Conservation (phyloP, 1,284 basidiomycete genomes). For the Ganoderma boninense region DNA sequence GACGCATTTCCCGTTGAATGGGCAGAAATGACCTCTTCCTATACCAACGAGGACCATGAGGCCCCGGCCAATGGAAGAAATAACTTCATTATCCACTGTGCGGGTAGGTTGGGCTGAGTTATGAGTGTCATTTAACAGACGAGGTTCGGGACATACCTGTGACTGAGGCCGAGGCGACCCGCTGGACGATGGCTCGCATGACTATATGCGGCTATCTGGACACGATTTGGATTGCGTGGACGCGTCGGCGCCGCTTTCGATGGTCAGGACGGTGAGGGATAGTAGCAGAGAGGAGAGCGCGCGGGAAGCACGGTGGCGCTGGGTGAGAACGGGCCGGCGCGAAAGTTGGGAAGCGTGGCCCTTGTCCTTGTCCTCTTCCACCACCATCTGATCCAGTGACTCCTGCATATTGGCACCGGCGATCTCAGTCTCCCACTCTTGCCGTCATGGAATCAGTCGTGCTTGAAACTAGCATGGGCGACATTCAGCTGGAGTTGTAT, state of each 20-base stretch:
- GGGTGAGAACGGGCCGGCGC: conserved; percentile 15
- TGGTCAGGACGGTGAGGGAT: conserved; percentile 16
- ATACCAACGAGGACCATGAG: conserved; percentile 91
- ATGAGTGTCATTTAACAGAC: not conserved
- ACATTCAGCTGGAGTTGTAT: conserved; percentile 90
- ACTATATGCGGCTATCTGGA: not conserved
- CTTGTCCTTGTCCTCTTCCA: conserved; percentile 21
- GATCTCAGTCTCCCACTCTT: conserved; percentile 6
- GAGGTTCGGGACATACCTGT: conserved; percentile 53
- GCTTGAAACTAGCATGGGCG: conserved; percentile 89
- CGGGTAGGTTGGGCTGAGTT: conserved; percentile 8
- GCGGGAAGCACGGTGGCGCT: conserved; percentile 7
- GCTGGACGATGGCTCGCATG: conserved; percentile 84
- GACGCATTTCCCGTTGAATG: conserved; percentile 24
- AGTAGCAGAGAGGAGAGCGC: not conserved
- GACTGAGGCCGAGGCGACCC: conserved; percentile 79
- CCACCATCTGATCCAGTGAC: conserved; percentile 30
- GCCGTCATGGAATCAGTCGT: conserved; percentile 66
- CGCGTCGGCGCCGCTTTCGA: conserved; percentile 6
- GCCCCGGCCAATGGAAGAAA: conserved; percentile 84
- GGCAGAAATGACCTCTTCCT: conserved; percentile 65
- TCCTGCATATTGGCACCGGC: conserved; percentile 21
- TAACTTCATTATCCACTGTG: conserved; percentile 72
- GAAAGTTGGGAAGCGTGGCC: conserved; percentile 11
- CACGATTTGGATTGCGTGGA: not conserved